Percentiles rank a stretch among this genome's conserved stretches.
These are phyloP conservation scores for Gamarada debralockiae DNA, from an alignment of 495 filamentous ascomycete genomes.

Conservation along the genomic window DNA sequence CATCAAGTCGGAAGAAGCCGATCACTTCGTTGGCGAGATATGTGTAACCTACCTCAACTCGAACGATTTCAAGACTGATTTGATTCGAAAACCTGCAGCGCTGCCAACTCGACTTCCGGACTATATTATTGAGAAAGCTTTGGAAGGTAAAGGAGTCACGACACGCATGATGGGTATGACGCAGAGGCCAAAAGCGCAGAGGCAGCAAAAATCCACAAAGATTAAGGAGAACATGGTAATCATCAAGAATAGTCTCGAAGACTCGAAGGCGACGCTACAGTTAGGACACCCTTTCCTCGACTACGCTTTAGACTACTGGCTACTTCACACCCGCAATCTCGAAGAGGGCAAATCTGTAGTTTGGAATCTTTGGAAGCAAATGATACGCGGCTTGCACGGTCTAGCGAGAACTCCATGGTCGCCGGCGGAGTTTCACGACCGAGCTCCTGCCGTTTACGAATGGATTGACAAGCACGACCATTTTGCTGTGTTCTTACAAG, in stretches of 20 bases:
- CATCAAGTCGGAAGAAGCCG: slow-evolving; percentile 4
- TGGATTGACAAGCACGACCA: slow-evolving; percentile 12
- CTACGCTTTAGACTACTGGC: slow-evolving; percentile 10
- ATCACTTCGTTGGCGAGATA: slow-evolving; percentile 25
- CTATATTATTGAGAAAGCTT: slow-evolving; percentile 4
- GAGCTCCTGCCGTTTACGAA: neutral
- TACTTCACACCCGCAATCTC: slow-evolving; percentile 6
- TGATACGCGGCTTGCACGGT: slow-evolving; percentile 2
- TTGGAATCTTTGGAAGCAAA: slow-evolving; percentile 13
- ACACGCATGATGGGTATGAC: slow-evolving; percentile 1
- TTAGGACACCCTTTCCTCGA: slow-evolving; percentile 12
- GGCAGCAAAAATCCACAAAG: neutral
- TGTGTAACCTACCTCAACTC: slow-evolving; percentile 37
- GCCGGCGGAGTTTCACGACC: neutral
- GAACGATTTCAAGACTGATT: slow-evolving; percentile 28
- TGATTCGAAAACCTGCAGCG: slow-evolving; percentile 2
- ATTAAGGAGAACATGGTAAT: slow-evolving; percentile 1
- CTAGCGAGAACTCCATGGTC: slow-evolving; percentile 16
- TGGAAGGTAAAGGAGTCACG: neutral
- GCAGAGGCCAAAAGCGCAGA: slow-evolving; percentile 4
- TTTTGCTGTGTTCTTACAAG: slow-evolving; percentile 8
- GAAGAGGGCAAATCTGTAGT: slow-evolving; percentile 9
- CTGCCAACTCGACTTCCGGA: slow-evolving; percentile 5
- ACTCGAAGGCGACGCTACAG: neutral
- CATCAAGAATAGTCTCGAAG: slow-evolving; percentile 7